Base-by-base conservation (phyloP, 1,139 yeast species). In the Pichia sp. region DNA sequence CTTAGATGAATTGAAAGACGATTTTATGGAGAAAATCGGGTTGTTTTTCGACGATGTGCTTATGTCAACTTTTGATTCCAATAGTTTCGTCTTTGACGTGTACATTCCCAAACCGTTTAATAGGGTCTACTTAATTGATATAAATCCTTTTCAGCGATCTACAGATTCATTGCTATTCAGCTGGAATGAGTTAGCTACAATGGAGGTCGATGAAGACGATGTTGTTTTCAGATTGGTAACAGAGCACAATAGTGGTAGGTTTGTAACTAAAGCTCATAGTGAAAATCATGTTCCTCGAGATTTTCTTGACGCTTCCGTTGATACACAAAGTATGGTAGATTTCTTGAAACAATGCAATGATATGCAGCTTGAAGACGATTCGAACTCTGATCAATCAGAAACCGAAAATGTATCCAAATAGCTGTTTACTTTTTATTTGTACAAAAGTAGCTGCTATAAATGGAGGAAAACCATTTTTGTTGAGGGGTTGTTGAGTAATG, bases 221-320 rank as follows among this genome's bases (percentile, higher is more conserved):
- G 39, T 45, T 4, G 56, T 61, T 41, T 60, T 90, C n/a, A 67
- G 97, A 38, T 62, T 90, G 10, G 81, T 92, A 10, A 72, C 79
- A 3, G 75, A 77, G 53, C 77, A 79, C 38, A 79, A 83, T 48
- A 71, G 84, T 29, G 83, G 85, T 0, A 69, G 92, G 33, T 86
- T 88, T 65, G 82, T 86, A 0, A 67, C 79, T 1, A 85, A 83
- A 53, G 95, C 87, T 45, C 92, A 85, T 59, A 78, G 95, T 3
- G 95, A 90, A 57, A 87, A 83, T 59, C 90, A 85, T 57, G 96
- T 92, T 3, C 98, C 99, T 0, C 70, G 77, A 44, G 99, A 92
- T 55, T 79, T 94, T 32, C 82, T 92, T 4, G 94, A 87, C 60
- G 96, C 97, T 1, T 72, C 86, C 31, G 60, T 77, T 51, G 79